phyloP scores from a whole-genome alignment of 305 asterid species.

The Withania somnifera region DNA sequence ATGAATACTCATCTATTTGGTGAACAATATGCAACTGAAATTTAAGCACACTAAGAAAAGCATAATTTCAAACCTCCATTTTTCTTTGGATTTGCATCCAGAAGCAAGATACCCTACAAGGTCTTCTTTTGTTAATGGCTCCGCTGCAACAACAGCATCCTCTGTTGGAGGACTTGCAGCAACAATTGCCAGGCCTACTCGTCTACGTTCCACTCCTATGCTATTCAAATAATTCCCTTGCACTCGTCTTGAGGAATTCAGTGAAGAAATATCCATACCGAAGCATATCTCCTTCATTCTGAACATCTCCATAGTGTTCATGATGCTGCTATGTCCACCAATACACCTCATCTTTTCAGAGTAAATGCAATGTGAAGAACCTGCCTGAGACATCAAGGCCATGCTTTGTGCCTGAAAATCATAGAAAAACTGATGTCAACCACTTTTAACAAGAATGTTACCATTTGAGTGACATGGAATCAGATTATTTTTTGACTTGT shows the following conservation, averaged over 20 bases:
- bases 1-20: neutral
- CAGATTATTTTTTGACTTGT: neutral
- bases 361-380: conserved; percentile 38
- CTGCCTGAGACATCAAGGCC: conserved; percentile 60
- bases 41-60: conserved; percentile 26
- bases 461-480: conserved; percentile 1
- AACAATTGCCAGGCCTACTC: conserved; percentile 36
- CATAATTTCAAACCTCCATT: conserved; percentile 74
- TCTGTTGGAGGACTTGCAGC: conserved; percentile 97
- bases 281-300: conserved; percentile 30
- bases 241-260: conserved; percentile 27
- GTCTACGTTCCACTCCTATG: conserved; percentile 20
- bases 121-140: conserved; percentile 78
- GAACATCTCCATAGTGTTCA: conserved; percentile 19
- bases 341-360: conserved; percentile 33
- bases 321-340: conserved; percentile 16
- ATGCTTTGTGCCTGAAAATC: conserved; percentile 39
- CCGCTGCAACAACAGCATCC: conserved; percentile 65
- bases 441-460: neutral
- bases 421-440: neutral
- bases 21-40: conserved; percentile 3
- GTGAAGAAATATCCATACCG: conserved; percentile 21
- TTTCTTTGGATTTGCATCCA: conserved; percentile 89
- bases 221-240: conserved; percentile 23
- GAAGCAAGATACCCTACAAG: conserved; percentile 70